Conservation (phyloP, 768 basidiomycete species). For the Russula lepida region DNA sequence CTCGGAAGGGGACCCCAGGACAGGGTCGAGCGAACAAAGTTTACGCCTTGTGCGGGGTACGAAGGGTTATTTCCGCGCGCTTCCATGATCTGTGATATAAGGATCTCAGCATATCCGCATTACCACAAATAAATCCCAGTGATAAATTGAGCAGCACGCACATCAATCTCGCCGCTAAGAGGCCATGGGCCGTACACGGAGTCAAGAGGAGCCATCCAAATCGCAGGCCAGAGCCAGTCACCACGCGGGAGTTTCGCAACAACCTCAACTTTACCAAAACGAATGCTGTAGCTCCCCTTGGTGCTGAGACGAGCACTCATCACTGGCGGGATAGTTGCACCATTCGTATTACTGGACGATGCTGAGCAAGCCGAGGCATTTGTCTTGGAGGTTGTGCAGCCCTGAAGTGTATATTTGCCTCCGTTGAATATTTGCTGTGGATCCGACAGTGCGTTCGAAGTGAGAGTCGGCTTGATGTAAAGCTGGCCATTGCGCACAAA, state of each 20-base stretch:
- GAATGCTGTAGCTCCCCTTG: constrained; percentile 38
- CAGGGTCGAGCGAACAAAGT: constrained; percentile 47
- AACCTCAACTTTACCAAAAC: constrained; percentile 51
- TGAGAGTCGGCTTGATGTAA: constrained; percentile 54
- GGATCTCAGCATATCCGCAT: neutral
- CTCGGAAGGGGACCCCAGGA: constrained; percentile 55
- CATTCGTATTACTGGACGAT: constrained; percentile 29
- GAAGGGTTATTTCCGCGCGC: constrained; percentile 42
- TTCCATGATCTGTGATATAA: constrained; percentile 39
- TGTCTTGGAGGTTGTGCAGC: constrained; percentile 28
- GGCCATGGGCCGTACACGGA: constrained; percentile 46
- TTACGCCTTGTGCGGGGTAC: constrained; percentile 36
- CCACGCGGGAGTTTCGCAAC: constrained; percentile 39
- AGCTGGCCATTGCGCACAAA: constrained; percentile 43
- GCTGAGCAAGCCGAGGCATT: constrained; percentile 42
- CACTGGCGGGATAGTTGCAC: constrained; percentile 43
- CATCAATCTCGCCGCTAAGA: constrained; percentile 49
- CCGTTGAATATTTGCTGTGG: constrained; percentile 34
- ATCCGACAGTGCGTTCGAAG: constrained; percentile 39
- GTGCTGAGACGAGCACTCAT: constrained; percentile 48
- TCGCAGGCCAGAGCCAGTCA: constrained; percentile 37
- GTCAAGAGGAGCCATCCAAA: constrained; percentile 41
- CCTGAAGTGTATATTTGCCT: constrained; percentile 30
- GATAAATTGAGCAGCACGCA: constrained; percentile 26
- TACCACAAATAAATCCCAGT: neutral